Evolutionary conservation across 1,284 basidiomycete genomes (phyloP), one percentile per base, ranked within the genome.

Genomic region (Ganoderma sp.): DNA sequence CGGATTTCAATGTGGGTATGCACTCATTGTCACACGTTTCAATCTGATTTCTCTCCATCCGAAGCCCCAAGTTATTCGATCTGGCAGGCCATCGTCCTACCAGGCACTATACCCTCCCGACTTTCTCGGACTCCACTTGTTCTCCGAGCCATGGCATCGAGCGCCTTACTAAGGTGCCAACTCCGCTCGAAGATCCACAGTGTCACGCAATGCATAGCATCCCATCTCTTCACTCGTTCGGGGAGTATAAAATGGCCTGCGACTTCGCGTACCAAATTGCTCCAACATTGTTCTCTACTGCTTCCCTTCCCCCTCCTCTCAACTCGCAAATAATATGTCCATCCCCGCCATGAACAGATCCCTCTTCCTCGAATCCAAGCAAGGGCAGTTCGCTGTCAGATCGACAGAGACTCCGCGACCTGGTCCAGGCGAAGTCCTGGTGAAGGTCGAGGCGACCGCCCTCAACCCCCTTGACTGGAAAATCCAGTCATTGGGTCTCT

Each of bases 391-490:
- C 61, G 69, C 62, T 2, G 60, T 83, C 39, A 64, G 59, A 12
- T 59, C 69, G 0, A 67, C 61, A 12, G 69, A 64, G 17, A 70
- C 78, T n/a, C 78, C 73, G 15, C 69, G 71, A 45, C 81, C 83
- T 5, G 79, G 76, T 10, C 71, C 77, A 0, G 81, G 80, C 3
- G 78, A 84, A 66, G 66, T 85, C 19, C 77, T 84, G 12, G 76
- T 86, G 66, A 84, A 82, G 67, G 75, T 84, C 54, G 65, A 78
- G 19, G 75, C 83, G 0, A 73, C 77, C 2, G 79, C 78, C 0
- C 73, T 85, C 28, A 85, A 85, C 71, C 82, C 83, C 2, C 72
- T 81, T 5, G 83, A 85, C 69, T 81, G 79, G 76, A 80, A 79
- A 68, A 78, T 82, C 19, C 83, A 79, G 19, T 78, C 76, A 22